These are phyloP conservation scores for Thelonectria rubi DNA, from an alignment of 2,329 filamentous ascomycete genomes.

Conservation along the genomic window DNA sequence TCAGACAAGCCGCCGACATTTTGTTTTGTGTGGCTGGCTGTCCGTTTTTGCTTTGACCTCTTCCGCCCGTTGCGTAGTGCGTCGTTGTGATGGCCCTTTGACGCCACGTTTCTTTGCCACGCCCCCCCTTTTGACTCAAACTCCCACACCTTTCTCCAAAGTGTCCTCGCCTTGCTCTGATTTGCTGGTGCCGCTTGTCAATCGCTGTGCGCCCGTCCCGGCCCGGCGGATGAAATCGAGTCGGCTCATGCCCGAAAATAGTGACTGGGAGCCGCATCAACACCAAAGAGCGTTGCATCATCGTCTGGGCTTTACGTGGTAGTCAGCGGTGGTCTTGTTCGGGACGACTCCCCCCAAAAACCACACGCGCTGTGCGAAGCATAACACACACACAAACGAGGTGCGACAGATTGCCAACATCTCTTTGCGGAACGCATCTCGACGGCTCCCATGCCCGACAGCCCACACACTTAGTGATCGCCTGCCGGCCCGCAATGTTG, in stretches of 20 bases:
- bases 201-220: constrained; percentile 14
- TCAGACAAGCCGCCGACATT: neutral
- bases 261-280: constrained; percentile 13
- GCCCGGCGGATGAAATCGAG: constrained; percentile 14
- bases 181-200: constrained; percentile 16
- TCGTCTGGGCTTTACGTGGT: too few species aligned
- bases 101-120: constrained; percentile 9
- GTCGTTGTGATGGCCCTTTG: neutral
- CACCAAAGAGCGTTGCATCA: neutral
- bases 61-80: neutral
- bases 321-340: too few species aligned
- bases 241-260: constrained; percentile 15
- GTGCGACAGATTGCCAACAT: too few species aligned
- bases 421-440: neutral
- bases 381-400: too few species aligned
- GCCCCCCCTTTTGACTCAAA: neutral
- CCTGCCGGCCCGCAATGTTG: constrained; percentile 29
- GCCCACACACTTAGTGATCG: constrained; percentile 26
- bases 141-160: too few species aligned
- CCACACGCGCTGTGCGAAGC: too few species aligned
- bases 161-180: constrained; percentile 2
- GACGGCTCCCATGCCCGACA: constrained; percentile 12
- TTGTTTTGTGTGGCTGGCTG: too few species aligned
- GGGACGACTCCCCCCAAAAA: too few species aligned
- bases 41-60: neutral